Evolutionary conservation across 192 early-diverging fungal species (phyloP).

Genomic region (Chytriomyces sp.): DNA sequence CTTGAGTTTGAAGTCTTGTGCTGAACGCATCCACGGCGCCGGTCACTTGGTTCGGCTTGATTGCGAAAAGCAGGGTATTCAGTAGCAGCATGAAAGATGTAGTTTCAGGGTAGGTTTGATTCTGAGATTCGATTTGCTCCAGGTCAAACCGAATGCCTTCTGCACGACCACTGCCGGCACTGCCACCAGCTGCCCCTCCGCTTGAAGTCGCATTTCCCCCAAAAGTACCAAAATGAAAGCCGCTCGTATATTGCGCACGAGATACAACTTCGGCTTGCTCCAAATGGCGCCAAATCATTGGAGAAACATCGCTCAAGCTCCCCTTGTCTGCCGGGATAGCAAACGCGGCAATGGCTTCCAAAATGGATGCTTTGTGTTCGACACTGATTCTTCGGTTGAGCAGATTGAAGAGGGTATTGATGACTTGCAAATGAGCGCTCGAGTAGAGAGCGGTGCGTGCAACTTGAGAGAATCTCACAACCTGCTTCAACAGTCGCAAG

Average conservation of each 20-base stretch:
- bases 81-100: slow-evolving; percentile 82
- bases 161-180: background rate
- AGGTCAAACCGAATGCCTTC: slow-evolving; percentile 78
- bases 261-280: slow-evolving; percentile 74
- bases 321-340: slow-evolving; percentile 60
- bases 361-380: slow-evolving; percentile 79
- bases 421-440: slow-evolving; percentile 67
- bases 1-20: slow-evolving; percentile 44
- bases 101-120: slow-evolving; percentile 85
- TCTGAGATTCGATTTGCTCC: slow-evolving; percentile 77
- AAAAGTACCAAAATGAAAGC: slow-evolving; percentile 27
- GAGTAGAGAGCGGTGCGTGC: slow-evolving; percentile 74
- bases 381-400: slow-evolving; percentile 79
- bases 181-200: slow-evolving; percentile 21
- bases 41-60: slow-evolving; percentile 26
- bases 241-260: slow-evolving; percentile 40
- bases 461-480: slow-evolving; percentile 75
- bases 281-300: slow-evolving; percentile 77
- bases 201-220: slow-evolving; percentile 10
- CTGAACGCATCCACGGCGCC: slow-evolving; percentile 21
- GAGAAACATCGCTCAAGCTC: slow-evolving; percentile 63
- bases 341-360: slow-evolving; percentile 83
- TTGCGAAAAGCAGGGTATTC: slow-evolving; percentile 53
- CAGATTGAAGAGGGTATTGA: slow-evolving; percentile 77
- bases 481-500: slow-evolving; percentile 74